These are phyloP conservation scores for Ascochyta pisi DNA, from an alignment of 2,329 filamentous ascomycete species.

Conservation along the genomic window DNA sequence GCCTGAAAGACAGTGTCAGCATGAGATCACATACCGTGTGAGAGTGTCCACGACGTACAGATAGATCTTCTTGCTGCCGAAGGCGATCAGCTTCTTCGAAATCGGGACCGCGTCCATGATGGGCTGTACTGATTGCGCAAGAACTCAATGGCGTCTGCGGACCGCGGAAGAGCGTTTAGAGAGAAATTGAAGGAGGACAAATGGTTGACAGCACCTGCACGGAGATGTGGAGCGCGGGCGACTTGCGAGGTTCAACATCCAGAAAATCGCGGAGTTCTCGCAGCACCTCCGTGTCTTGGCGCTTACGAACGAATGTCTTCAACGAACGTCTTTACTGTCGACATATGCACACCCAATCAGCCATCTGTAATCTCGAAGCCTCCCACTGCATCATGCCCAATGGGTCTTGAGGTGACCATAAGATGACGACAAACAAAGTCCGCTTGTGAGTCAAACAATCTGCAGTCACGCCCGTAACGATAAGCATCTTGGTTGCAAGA, in stretches of 20 bases:
- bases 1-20: slow-evolving; percentile 60
- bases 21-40: background rate
- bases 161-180: background rate
- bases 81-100: slow-evolving; percentile 43
- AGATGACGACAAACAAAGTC: background rate
- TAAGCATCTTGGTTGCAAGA: too few species aligned
- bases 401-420: background rate
- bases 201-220: slow-evolving; percentile 1
- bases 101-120: slow-evolving; percentile 41
- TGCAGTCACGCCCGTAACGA: background rate
- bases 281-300: slow-evolving; percentile 16
- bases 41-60: slow-evolving; percentile 47
- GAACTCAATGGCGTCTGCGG: background rate
- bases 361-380: background rate
- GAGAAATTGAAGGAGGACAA: background rate
- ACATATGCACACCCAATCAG: background rate
- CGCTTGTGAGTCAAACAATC: background rate
- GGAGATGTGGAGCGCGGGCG: slow-evolving; percentile 8
- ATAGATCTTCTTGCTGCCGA: slow-evolving; percentile 56
- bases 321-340: background rate
- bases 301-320: background rate
- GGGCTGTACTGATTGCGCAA: slow-evolving; percentile 1
- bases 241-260: slow-evolving; percentile 2
- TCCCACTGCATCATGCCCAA: background rate
- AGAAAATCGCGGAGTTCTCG: slow-evolving; percentile 19